Evolutionary conservation across 2,329 filamentous ascomycete genomes (phyloP), one percentile per base, ranked within the genome.

Genomic region (Aplosporella prunicola): DNA sequence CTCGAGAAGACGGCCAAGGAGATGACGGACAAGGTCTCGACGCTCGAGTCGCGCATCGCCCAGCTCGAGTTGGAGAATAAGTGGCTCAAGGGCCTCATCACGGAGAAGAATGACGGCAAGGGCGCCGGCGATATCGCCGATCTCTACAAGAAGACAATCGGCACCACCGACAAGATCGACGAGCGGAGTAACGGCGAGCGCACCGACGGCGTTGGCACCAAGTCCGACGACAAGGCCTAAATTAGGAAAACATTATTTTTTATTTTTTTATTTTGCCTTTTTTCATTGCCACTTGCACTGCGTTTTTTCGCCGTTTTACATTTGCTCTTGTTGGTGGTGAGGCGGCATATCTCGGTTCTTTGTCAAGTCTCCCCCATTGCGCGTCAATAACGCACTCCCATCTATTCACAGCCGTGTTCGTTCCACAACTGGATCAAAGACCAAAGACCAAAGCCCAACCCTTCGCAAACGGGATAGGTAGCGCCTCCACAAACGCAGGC

Each of bases 1-100:
- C 61, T 71, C 28, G 67, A 71, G 58, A 66, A 68, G 57, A 61
- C 61, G 14, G 60, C 66, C 32, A 68, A 67, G 52, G 67, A 69
- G 35, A 69, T 70, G 63, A 57, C 56, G 22, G 67, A 69, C 42
- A 63, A 66, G 47, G 63, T 69, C 36, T 52, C 48, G 26, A 44
- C 54, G 10, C 56, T 69, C 37, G 66, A 69, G 50, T 53, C 57
- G 30, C 61, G 64, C 30, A 63, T 70, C 20, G 56, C 63, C 42
- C 62, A 69, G 48, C 58, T 71, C 25, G 67, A 71, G 56, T 67
- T 64, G 50, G 67, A 71, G 52, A 71, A 71, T 50, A 62, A 64
- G 42, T 70, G 67, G 67, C 55, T 71, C 27, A 69, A 69, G 56
- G 60, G 60, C 17, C 56, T 71, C 33, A 68, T 71, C 47, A 68